Conservation (phyloP, 2,329 filamentous ascomycete species). For the Xylariaceae sp. region DNA sequence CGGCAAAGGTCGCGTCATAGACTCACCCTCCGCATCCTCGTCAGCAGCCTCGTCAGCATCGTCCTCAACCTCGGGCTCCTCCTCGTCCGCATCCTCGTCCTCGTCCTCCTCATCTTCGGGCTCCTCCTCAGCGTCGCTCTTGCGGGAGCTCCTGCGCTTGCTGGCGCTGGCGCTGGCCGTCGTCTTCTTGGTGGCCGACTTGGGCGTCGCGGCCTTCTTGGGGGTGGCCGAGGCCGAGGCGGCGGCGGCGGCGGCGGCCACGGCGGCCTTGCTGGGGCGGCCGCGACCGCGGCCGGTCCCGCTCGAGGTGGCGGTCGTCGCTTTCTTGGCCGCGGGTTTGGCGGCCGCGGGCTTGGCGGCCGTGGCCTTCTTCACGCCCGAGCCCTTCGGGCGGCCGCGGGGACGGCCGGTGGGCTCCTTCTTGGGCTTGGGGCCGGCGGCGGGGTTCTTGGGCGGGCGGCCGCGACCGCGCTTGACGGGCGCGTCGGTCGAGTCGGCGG, state of each 20-base stretch:
- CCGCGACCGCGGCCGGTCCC: constrained; percentile 21
- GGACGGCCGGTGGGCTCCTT: constrained; percentile 36
- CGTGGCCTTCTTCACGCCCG: constrained; percentile 22
- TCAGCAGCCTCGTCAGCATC: constrained; percentile 10
- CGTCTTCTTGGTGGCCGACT: constrained; percentile 14
- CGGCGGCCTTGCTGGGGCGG: constrained; percentile 25
- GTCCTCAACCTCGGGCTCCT: constrained; percentile 13
- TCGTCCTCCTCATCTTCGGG: constrained; percentile 21
- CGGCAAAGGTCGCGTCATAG: too few species aligned
- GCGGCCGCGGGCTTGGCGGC: constrained; percentile 16
- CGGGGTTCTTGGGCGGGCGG: constrained; percentile 31
- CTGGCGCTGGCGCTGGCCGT: constrained; percentile 15
- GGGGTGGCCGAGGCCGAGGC: constrained; percentile 17
- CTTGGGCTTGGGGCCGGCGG: constrained; percentile 21
- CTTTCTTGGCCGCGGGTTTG: too few species aligned
- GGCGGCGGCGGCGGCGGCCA: constrained; percentile 9
- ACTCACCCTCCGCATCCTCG: too few species aligned
- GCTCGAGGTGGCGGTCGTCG: constrained; percentile 5
- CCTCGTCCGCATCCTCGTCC: constrained; percentile 12
- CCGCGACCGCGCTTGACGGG: constrained; percentile 30
- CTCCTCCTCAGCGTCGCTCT: constrained; percentile 19
- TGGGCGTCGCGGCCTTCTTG: constrained; percentile 19
- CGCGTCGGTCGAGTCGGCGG: constrained; percentile 12
- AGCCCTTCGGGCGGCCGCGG: constrained; percentile 39
- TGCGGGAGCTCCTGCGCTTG: constrained; percentile 13